Percentiles rank a stretch among this genome's conserved stretches.
These are phyloP conservation scores for Plasmopara viticola DNA, from an alignment of 352 stramenopile genomes.

Conservation along the genomic window DNA sequence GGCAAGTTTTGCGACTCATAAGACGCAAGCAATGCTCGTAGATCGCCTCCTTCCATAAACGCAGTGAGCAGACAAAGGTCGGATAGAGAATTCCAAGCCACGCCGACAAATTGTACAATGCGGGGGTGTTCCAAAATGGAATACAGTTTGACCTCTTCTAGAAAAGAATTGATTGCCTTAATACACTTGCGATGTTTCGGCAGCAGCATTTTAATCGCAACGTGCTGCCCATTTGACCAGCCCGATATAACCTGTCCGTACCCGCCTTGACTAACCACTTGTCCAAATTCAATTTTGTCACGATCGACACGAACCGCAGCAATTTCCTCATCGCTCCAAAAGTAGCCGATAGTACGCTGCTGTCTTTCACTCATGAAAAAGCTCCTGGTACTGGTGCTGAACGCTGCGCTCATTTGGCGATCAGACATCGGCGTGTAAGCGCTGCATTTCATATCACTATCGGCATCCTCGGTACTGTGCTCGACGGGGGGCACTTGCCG, in stretches of 20 bases:
- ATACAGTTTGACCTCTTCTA: slow-evolving; percentile 25
- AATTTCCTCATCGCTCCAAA: slow-evolving; percentile 25
- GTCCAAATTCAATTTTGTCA: slow-evolving; percentile 19
- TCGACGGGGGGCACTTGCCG: slow-evolving; percentile 3
- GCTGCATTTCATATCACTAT: slow-evolving; percentile 3
- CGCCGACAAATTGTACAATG: slow-evolving; percentile 19
- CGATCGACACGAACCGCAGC: slow-evolving; percentile 20
- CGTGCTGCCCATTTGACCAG: slow-evolving; percentile 22
- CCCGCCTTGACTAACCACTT: slow-evolving; percentile 18
- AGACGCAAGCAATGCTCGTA: slow-evolving; percentile 11
- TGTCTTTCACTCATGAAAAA: slow-evolving; percentile 13
- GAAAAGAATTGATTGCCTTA: slow-evolving; percentile 16
- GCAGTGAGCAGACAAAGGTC: slow-evolving; percentile 23
- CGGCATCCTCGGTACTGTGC: background rate
- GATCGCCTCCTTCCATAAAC: slow-evolving; percentile 23
- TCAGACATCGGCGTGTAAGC: slow-evolving; percentile 7
- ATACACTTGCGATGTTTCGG: slow-evolving; percentile 22
- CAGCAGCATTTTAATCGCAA: slow-evolving; percentile 28
- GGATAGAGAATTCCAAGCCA: slow-evolving; percentile 24
- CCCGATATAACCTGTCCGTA: slow-evolving; percentile 19
- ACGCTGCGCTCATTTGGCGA: slow-evolving; percentile 8
- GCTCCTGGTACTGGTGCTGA: slow-evolving; percentile 18
- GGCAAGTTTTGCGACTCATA: slow-evolving; percentile 15
- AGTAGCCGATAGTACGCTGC: slow-evolving; percentile 27
- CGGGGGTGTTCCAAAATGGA: slow-evolving; percentile 20